Evolutionary conservation across 2,329 filamentous ascomycete genomes (phyloP).

Genomic region (Aspergillus sp.): DNA sequence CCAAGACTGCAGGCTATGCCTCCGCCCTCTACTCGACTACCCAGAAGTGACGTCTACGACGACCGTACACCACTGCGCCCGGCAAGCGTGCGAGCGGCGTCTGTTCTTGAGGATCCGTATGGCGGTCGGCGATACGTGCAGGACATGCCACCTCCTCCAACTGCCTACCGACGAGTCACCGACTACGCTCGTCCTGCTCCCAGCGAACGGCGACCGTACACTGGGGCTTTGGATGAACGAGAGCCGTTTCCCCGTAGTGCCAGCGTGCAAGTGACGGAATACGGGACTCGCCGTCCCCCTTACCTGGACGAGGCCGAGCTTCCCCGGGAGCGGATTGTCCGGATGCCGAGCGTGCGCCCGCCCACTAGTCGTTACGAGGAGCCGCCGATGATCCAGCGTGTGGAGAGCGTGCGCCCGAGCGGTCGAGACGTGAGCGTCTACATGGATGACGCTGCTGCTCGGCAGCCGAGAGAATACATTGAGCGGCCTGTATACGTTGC

Average conservation of each 20-base stretch:
- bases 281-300: constrained; percentile 37
- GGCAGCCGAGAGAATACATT: constrained; percentile 53
- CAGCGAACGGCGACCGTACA: constrained; percentile 36
- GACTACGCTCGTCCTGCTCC: constrained; percentile 38
- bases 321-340: constrained; percentile 58
- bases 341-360: constrained; percentile 63
- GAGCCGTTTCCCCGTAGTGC: constrained; percentile 39
- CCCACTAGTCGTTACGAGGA: constrained; percentile 49
- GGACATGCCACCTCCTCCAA: constrained; percentile 48
- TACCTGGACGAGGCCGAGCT: constrained; percentile 67
- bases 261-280: constrained; percentile 48
- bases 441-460: constrained; percentile 38
- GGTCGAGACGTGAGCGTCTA: constrained; percentile 49
- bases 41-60: constrained; percentile 38
- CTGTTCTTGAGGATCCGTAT: constrained; percentile 47
- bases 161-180: constrained; percentile 43
- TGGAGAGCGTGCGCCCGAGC: constrained; percentile 46
- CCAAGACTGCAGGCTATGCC: constrained; percentile 38
- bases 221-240: constrained; percentile 35
- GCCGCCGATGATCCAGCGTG: constrained; percentile 41
- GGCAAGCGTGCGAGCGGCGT: constrained; percentile 43
- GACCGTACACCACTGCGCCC: constrained; percentile 34
- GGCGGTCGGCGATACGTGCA: constrained; percentile 44
- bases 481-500: constrained; percentile 45
- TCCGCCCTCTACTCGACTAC: constrained; percentile 35